Evolutionary conservation across 2,329 filamentous ascomycete species (phyloP), one percentile per base, ranked within the genome.

Genomic region (Phaeophleospora eucalypticola): DNA sequence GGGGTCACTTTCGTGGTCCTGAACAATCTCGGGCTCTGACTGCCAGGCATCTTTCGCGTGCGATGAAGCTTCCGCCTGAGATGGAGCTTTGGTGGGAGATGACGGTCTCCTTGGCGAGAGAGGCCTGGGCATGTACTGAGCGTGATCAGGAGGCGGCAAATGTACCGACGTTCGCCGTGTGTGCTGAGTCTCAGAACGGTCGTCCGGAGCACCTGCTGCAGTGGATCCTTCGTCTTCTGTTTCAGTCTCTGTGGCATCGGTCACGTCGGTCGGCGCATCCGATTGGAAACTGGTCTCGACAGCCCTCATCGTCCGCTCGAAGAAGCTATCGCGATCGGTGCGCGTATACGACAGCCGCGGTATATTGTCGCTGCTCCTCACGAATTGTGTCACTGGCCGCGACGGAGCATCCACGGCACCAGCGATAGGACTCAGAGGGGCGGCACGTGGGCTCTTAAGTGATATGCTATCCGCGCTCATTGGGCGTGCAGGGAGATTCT

Each of bases 401-500:
- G 70, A 66, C n/a, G n/a, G n/a, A 15, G 65, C 58, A 27, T 68
- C 68, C 27, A 52, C 38, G 18, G 51, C 59, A 4, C 50, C 64
- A 50, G 68, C 62, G 4, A 63, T 60, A 8, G 65, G 53, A 38
- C 65, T 64, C 17, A 63, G 52, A 33, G 69, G 57, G 41, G 68
- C 58, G 19, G 65, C 64, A 41, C 64, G 63, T 7, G 50, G 52
- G 21, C 48, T 59, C n/a, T 43, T 45, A 10, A 51, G 35, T n/a
- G 50, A 50, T 43, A 58, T 35, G 33, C 77, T 80, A 41, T 78
- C 76, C 54, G 81, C 74, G 63, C 84, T 87, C 57, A 82, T 74
- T 16, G 81, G 82, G 48, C 82, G 73, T 50, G 78, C 81, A 24
- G 91, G 91, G 8, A 97, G 74, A 19, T 86, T 85, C 65, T 95